phyloP scores from a whole-genome alignment of 2,329 filamentous ascomycete species.

The Thielaviopsis euricoi region DNA sequence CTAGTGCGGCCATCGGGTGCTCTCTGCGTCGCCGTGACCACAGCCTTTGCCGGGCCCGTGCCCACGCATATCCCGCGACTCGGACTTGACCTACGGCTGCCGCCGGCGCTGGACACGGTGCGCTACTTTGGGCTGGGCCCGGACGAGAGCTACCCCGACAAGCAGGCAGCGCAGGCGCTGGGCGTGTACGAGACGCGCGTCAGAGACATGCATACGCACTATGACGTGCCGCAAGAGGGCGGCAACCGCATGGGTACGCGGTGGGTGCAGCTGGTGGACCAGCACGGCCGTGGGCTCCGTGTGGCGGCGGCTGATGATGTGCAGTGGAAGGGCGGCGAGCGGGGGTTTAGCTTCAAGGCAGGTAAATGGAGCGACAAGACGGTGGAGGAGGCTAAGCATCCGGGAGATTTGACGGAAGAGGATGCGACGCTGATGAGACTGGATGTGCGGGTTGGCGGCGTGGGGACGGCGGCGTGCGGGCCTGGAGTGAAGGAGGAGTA shows the following conservation, averaged over 20 bases:
- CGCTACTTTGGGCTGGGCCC: slow-evolving; percentile 48
- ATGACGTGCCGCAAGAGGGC: slow-evolving; percentile 53
- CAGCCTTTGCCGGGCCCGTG: slow-evolving; percentile 29
- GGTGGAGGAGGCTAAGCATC: slow-evolving; percentile 44
- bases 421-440: slow-evolving; percentile 27
- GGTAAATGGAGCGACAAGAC: slow-evolving; percentile 34
- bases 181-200: slow-evolving; percentile 31
- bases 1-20: slow-evolving; percentile 29
- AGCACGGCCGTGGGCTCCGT: slow-evolving; percentile 18
- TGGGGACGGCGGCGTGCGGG: slow-evolving; percentile 33
- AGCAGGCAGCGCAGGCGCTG: slow-evolving; percentile 35
- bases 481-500: slow-evolving; percentile 29
- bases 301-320: slow-evolving; percentile 16
- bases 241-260: slow-evolving; percentile 45
- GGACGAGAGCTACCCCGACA: slow-evolving; percentile 48
- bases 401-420: slow-evolving; percentile 40
- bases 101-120: slow-evolving; percentile 27
- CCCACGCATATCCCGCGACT: slow-evolving; percentile 43
- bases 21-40: slow-evolving; percentile 28
- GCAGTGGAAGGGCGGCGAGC: slow-evolving; percentile 12
- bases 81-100: slow-evolving; percentile 40
- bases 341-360: slow-evolving; percentile 36
- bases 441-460: slow-evolving; percentile 30
- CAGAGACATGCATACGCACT: slow-evolving; percentile 35
- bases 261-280: slow-evolving; percentile 30